phyloP scores from a whole-genome alignment of 2,329 filamentous ascomycete species.

The Stagonosporopsis rhizophila region DNA sequence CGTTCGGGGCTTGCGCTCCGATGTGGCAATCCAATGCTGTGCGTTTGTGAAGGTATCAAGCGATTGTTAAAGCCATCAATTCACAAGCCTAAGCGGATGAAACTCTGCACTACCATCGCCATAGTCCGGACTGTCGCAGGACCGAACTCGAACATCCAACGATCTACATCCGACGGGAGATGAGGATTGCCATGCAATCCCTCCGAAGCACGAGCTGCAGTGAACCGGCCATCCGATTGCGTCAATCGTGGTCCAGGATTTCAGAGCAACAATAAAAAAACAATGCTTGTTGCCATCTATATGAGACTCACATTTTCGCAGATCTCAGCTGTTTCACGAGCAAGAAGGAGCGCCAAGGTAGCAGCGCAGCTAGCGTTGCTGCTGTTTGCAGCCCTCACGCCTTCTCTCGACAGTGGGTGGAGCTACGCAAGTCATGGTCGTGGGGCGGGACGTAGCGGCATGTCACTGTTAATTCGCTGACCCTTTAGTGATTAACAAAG shows the following conservation, averaged over 20 bases:
- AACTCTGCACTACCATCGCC: neutral
- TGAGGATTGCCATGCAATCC: neutral
- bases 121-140: neutral
- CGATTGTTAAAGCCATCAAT: neutral
- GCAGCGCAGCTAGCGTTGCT: neutral
- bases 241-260: neutral
- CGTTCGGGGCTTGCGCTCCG: neutral
- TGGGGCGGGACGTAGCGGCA: conserved; percentile 8
- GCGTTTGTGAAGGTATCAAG: neutral
- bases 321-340: neutral
- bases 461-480: conserved; percentile 1
- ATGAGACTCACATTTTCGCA: neutral
- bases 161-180: neutral
- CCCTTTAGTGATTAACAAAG: neutral
- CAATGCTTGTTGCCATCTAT: neutral
- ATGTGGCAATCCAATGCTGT: neutral
- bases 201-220: neutral
- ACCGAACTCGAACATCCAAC: neutral
- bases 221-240: neutral
- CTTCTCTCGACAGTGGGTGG: neutral
- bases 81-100: neutral
- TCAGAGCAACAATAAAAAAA: neutral
- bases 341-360: neutral
- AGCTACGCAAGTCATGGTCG: conserved; percentile 12
- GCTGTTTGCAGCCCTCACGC: neutral